These are phyloP conservation scores for Eremothecium gossypii DNA, from an alignment of 1,139 yeast genomes.

Conservation along the genomic window DNA sequence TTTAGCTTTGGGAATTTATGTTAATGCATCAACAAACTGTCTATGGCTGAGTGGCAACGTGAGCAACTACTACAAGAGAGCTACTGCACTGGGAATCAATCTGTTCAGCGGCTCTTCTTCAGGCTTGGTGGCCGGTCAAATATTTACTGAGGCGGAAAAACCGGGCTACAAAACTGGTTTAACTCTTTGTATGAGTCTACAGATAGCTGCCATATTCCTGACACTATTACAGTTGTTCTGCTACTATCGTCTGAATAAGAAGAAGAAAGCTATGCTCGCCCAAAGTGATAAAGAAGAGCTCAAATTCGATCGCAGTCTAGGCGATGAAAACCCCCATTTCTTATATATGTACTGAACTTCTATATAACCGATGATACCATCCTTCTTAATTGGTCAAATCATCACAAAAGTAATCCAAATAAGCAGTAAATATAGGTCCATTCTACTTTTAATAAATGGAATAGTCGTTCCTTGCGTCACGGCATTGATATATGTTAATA, in stretches of 20 bases:
- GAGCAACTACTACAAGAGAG: conserved; percentile 39
- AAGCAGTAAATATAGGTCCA: no score
- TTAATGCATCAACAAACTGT: conserved; percentile 37
- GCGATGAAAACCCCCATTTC: conserved; percentile 62
- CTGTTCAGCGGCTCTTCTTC: conserved; percentile 39
- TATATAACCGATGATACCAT: neutral
- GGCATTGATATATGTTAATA: conserved; percentile 56
- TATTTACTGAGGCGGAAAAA: conserved; percentile 28
- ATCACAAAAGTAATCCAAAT: neutral
- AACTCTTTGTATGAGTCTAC: conserved; percentile 45
- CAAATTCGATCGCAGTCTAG: conserved; percentile 39
- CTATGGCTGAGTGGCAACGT: conserved; percentile 40
- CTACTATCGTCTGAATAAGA: conserved; percentile 35
- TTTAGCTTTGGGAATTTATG: conserved; percentile 35
- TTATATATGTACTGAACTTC: conserved; percentile 34
- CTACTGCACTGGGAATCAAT: conserved; percentile 38
- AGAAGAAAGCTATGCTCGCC: conserved; percentile 31
- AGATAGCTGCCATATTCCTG: conserved; percentile 41
- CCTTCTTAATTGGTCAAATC: neutral
- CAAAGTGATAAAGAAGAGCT: conserved; percentile 34
- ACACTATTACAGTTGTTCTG: conserved; percentile 37
- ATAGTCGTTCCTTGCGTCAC: conserved; percentile 21
- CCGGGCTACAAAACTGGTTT: conserved; percentile 32
- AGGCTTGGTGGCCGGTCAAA: conserved; percentile 41
- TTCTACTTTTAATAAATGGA: conserved; percentile 1